Evolutionary conservation across 192 early-diverging fungal species (phyloP), one percentile per base, ranked within the genome.

Genomic region (Backusella liffmaniae): DNA sequence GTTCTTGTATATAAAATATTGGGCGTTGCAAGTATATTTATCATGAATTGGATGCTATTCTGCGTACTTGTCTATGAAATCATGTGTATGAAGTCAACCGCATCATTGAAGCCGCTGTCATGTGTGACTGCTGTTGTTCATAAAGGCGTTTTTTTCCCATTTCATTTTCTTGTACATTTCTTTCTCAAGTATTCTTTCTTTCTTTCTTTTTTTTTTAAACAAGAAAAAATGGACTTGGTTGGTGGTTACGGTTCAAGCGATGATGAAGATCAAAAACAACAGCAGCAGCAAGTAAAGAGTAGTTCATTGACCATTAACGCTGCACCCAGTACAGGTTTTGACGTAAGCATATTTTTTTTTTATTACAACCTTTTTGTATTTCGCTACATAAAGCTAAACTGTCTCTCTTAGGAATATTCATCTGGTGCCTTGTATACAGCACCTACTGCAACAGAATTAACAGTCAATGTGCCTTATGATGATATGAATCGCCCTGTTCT

Each of bases 381-480:
- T 39, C 36, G 7, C 6, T 30, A 73, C 16, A 6, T 72, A 35
- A 32, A 35, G 9, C 9, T 36, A 70, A 76, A 56, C 18, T 6
- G 6, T 62, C 23, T 41, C 18, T 35, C 32, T 70, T 30, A 79
- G 29, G 59, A 56, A 39, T 15, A 26, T 35, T 41, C 66, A 35
- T 34, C 39, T 10, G 41, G 35, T 66, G 82, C 80, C 7, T 70
- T 90, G 26, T 88, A 85, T 32, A 90, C 82, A 49, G 84, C 83
- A 53, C 89, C 89, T 10, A 86, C 86, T n/a, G 86, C 86, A 29
- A 86, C 87, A 23, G 78, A 84, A 37, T 73, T 90, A 5, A 39
- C 82, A 12, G 83, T 90, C 67, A 91, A 91, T 70, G 77, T 91
- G 6, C 77, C 88, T 9, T 91, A 90, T 66, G 81, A 84, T 41